Evolutionary conservation across 345 rosid genomes (phyloP), one percentile per base, ranked within the genome.

Genomic region (Eucalyptus albens): DNA sequence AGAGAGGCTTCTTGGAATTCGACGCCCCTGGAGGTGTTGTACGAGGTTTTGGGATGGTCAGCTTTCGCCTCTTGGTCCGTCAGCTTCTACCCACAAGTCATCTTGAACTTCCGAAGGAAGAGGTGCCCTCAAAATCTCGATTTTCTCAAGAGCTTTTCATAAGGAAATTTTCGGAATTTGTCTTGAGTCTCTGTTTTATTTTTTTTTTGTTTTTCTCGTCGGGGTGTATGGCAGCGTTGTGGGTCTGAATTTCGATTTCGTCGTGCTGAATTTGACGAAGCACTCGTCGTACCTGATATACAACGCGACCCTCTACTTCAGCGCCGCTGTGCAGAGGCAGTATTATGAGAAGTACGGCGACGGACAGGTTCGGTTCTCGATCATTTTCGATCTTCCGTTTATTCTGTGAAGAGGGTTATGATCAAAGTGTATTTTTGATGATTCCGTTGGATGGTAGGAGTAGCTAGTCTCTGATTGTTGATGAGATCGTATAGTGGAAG

Each of bases 241-340:
- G 89, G 99, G 99, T n/a, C 90, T 97, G 94, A 97, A 94, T 91
- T 97, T 97, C 89, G 99, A 97, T 91, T 97, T 97, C 91, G 97
- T 96, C 90, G 14, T 97, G 89, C 93, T 97, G 93, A 97, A 97
- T 94, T 92, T 97, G 94, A 97, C 98, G 3, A 97, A 97, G 92
- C 99, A 97, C 92, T 95, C 98, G 21, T 97, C 99, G 77, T 97
- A 97, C 90, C 89, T 97, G 97, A 97, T 97, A 37, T 96, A 97
- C 95, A 97, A 97, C 89, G 95, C 94, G 53, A 93, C 93, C 90
- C 98, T 97, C 92, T 97, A 93, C 97, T 97, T 97, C 88, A 97
- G 98, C 87, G 91, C 96, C 24, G 91, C 93, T 87, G 94, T 97
- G 27, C 98, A 95, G 93, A 88, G 94, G 87, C 99, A 97, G 94